Base-by-base conservation (phyloP, 2,329 filamentous ascomycete species). In the Fusarium sp. region DNA sequence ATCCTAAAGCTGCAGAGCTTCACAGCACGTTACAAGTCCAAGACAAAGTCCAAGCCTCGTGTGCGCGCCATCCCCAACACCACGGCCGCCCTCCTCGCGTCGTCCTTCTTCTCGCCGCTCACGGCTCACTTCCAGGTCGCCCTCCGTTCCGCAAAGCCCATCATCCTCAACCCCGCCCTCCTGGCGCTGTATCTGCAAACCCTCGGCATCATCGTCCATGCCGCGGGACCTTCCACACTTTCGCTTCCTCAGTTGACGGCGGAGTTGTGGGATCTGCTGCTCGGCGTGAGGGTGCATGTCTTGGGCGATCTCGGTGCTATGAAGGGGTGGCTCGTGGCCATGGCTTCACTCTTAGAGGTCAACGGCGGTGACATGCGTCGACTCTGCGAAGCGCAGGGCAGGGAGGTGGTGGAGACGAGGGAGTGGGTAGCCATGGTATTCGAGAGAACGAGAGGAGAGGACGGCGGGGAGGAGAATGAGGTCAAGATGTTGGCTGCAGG, bases 1-100 rank as follows among this genome's bases (percentile, higher is more conserved):
- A 90, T 93, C 7, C 90, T 99, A 54, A 98, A 98, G 84, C 90
- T 98, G 25, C 91, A 94, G 31, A 97, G 93, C 3, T 98, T 98
- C 83, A 96, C 93, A 13, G 94, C 93, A 0, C 82, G 80, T 2
- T 82, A 82, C 76, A 86, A 79, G 69, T 78, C 79, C 40, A 81
- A 73, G 63, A 68, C 77, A 1, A 81, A 81, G 67, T 57, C 78
- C 20, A 84, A 79, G 66, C 84, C 84, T 1, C 85, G 85, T 18
- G 74, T 87, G 33, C 88, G 88, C 64, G 85, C 91, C 5, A 92
- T 93, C 16, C 89, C 93, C 13, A 98, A 97, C 79, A 92, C 92
- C 10, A 91, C 97, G 0, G 93, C 95, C 42, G 90, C 92, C 60
- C 85, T 97, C 29, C 90, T 98, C 29, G 89, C 91, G 0, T 87